Evolutionary conservation across 192 early-diverging fungal species (phyloP).

Genomic region (Linnemannia hyalina): DNA sequence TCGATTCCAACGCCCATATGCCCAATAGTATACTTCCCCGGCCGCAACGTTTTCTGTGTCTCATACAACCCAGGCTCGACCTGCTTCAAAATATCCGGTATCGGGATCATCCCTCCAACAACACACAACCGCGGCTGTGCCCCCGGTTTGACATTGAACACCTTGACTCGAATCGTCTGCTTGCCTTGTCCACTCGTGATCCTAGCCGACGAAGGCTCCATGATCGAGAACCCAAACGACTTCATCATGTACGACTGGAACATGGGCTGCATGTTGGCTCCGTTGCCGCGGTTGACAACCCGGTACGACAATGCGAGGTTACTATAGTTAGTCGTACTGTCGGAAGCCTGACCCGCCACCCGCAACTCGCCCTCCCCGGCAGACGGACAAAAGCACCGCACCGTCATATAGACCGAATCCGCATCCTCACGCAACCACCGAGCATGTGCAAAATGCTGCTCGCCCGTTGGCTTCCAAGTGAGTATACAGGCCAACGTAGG

Average conservation of each 20-base stretch:
- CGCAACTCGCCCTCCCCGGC: conserved; percentile 15
- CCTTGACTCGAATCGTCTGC: conserved; percentile 19
- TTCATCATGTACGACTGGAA: neutral
- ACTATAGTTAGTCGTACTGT: neutral
- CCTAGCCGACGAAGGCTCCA: conserved; percentile 24
- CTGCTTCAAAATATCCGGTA: conserved; percentile 15
- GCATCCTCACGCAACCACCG: conserved; percentile 36
- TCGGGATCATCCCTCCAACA: neutral
- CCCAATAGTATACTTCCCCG: conserved; percentile 22
- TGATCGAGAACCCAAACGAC: conserved; percentile 21
- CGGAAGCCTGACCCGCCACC: neutral
- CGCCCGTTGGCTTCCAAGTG: conserved; percentile 12
- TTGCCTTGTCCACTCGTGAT: conserved; percentile 13
- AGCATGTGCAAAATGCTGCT: neutral
- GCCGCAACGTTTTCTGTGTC: conserved; percentile 6
- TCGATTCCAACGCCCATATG: neutral
- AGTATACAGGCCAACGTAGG: neutral
- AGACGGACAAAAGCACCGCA: conserved; percentile 25
- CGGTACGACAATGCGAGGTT: conserved; percentile 7
- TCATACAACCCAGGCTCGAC: conserved; percentile 23
- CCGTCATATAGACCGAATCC: conserved; percentile 15
- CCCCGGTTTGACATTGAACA: conserved; percentile 10
- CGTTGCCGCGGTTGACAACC: conserved; percentile 30
- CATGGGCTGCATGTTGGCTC: conserved; percentile 27
- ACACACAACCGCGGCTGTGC: neutral